These are phyloP conservation scores for Canna indica DNA, from an alignment of 176 grass and related monocot species.

Conservation along the genomic window DNA sequence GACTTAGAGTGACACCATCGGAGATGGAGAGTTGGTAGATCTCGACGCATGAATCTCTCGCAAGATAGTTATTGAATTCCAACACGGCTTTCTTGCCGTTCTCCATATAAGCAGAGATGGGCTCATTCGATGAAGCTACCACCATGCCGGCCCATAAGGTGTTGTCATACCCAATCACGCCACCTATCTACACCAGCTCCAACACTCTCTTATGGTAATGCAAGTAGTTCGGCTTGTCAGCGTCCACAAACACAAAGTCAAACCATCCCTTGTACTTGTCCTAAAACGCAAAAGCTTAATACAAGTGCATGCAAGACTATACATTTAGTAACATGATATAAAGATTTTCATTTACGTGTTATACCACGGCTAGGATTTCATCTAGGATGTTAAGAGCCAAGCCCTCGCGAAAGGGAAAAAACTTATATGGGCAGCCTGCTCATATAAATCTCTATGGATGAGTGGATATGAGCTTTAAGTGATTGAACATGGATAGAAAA, in stretches of 20 bases:
- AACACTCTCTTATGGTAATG: conserved; percentile 48
- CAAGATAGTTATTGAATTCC: conserved; percentile 45
- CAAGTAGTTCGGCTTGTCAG: conserved; percentile 47
- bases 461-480: too few species aligned
- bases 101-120: background rate
- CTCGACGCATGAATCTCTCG: conserved; percentile 33
- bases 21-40: conserved; percentile 45
- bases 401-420: conserved; percentile 44
- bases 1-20: conserved; percentile 58
- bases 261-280: conserved; percentile 35
- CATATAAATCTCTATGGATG: too few species aligned
- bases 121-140: conserved; percentile 19
- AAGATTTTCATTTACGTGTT: background rate
- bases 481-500: too few species aligned
- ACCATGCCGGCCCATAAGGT: conserved; percentile 53
- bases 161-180: conserved; percentile 73
- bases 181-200: conserved; percentile 43
- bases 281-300: background rate
- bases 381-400: conserved; percentile 27
- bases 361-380: conserved; percentile 35
- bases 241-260: conserved; percentile 69
- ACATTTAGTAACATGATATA: too few species aligned
- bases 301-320: too few species aligned
- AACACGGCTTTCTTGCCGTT: background rate
- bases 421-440: too few species aligned